Base-by-base conservation (phyloP, 2,329 filamentous ascomycete species). In the Metarhizium rileyi region DNA sequence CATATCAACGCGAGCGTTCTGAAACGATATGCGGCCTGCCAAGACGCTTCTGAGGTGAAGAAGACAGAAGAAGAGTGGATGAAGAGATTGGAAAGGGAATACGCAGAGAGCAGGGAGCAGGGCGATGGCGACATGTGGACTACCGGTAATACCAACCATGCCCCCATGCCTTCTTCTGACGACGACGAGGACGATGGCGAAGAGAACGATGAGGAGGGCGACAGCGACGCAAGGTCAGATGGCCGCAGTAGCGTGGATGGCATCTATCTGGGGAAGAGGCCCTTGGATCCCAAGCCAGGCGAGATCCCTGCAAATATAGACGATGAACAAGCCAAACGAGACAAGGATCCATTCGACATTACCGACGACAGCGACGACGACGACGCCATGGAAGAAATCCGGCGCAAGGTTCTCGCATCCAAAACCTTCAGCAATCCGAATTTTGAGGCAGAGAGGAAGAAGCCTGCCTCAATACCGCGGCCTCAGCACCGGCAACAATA, bases 381-480 rank as follows among this genome's bases (percentile, higher is more conserved):
- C n/a, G 75, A 73, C 47, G 84, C 90, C 62, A 97, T 97, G 90
- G 90, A 88, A 33, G 90, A 95, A 61, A 84, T 98, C 47, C 80
- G 93, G 45, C 82, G 86, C 49, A 87, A 88, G 58, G 89, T 97
- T n/a, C 77, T 98, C 2, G 86, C 85, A 6, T 95, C 91, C 6
- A 96, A 91, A 63, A 81, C 90, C 0, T 98, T 98, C 61, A 72
- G 85, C 40, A 67, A 69, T 50, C 59, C 63, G 5, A 57, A 60
- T 33, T 50, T 55, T 9, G 87, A 87, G 9, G 61, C 66, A 53
- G 58, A 69, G 43, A 71, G 77, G 54, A 83, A 83, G 56, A 76
- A 77, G 50, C 80, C 78, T 0, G 76, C 83, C 58, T 80, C 75
- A n/a, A 83, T 88, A 52, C 66, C 79, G 8, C 73, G 77, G 33